A percentile compares a stretch with the other conserved stretches of the same genome.
Conservation (phyloP, 257 asterid species). For the Schizonepeta tenuifolia region DNA sequence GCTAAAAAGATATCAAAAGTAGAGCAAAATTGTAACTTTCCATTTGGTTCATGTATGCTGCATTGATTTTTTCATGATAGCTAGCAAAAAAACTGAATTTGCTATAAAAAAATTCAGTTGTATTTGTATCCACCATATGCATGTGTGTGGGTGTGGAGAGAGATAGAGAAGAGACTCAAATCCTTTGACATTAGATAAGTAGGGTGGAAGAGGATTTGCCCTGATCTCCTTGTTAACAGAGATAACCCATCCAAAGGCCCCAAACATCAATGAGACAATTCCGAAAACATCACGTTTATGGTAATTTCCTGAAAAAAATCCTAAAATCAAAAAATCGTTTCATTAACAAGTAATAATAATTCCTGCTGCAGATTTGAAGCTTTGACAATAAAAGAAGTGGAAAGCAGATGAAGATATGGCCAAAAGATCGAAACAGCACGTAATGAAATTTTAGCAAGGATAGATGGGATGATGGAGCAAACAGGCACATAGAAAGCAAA, state of each 20-base stretch:
- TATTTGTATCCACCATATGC: background rate
- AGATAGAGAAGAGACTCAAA: background rate
- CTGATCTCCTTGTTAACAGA: background rate
- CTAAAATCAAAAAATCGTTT: background rate
- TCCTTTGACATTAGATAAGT: background rate
- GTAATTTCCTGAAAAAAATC: constrained; percentile 14
- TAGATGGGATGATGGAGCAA: background rate
- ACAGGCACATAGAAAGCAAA: background rate
- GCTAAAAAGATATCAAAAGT: constrained; percentile 9
- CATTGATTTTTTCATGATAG: background rate
- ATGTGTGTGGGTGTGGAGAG: background rate
- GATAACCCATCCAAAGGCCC: no score
- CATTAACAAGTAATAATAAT: background rate
- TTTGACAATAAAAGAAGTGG: background rate
- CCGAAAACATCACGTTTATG: background rate
- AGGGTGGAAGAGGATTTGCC: background rate
- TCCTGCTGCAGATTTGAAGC: background rate
- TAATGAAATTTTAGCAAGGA: constrained; percentile 3
- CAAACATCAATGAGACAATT: background rate
- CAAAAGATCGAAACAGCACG: constrained; percentile 13
- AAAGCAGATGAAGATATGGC: constrained; percentile 14
- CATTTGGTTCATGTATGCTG: background rate
- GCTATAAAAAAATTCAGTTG: background rate
- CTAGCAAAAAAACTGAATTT: background rate
- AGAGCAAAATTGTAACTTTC: background rate